phyloP scores from a whole-genome alignment of 495 filamentous ascomycete genomes.

The Xeromyces bisporus region DNA sequence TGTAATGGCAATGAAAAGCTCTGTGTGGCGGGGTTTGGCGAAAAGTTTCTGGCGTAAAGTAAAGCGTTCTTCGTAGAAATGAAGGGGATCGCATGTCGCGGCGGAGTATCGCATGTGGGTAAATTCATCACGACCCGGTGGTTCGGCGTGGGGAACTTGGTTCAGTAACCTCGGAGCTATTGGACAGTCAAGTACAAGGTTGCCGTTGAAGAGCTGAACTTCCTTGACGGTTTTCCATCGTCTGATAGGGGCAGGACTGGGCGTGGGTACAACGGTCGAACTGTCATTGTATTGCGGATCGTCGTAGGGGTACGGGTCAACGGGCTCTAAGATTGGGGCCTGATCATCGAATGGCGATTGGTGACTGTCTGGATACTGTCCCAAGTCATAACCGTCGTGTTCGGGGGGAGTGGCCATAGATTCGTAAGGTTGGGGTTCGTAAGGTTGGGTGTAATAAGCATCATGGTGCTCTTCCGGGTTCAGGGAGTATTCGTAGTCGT shows the following conservation, averaged over 20 bases:
- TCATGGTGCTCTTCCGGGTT: slow-evolving; percentile 75
- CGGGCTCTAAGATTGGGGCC: slow-evolving; percentile 41
- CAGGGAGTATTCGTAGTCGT: slow-evolving; percentile 48
- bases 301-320: slow-evolving; percentile 35
- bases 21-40: slow-evolving; percentile 81
- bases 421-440: slow-evolving; percentile 62
- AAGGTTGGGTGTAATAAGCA: slow-evolving; percentile 68
- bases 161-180: slow-evolving; percentile 78
- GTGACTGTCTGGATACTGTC: slow-evolving; percentile 31
- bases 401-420: slow-evolving; percentile 8
- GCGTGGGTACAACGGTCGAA: slow-evolving; percentile 26
- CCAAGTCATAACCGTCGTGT: slow-evolving; percentile 40
- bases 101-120: slow-evolving; percentile 98
- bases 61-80: slow-evolving; percentile 79
- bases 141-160: slow-evolving; percentile 63
- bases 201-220: slow-evolving; percentile 89
- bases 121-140: slow-evolving; percentile 84
- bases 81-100: slow-evolving; percentile 82
- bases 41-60: slow-evolving; percentile 90
- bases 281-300: slow-evolving; percentile 24
- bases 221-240: slow-evolving; percentile 98
- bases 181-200: slow-evolving; percentile 93
- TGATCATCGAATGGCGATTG: slow-evolving; percentile 41
- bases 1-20: slow-evolving; percentile 93
- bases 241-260: slow-evolving; percentile 53